A percentile compares a stretch with the other conserved stretches of the same genome.
Evolutionary conservation across 2,329 filamentous ascomycete genomes (phyloP).

Genomic region (Trichoderma pleuroti): DNA sequence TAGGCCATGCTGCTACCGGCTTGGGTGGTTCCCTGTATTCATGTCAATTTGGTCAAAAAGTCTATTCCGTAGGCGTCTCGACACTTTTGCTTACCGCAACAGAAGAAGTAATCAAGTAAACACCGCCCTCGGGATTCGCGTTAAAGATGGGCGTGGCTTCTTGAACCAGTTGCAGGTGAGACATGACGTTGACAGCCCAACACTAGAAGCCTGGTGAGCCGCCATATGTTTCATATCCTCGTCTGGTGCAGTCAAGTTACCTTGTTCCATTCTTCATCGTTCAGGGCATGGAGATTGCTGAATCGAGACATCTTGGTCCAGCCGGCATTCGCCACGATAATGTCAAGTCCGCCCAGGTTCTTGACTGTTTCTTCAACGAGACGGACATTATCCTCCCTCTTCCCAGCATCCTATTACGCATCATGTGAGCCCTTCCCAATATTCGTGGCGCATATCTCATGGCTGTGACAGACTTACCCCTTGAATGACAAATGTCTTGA

Average conservation of each 20-base stretch:
- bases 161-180: constrained; percentile 12
- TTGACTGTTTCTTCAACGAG: constrained; percentile 6
- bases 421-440: neutral
- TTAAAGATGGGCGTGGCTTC: constrained; percentile 15
- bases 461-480: neutral
- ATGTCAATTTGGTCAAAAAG: too few relatives aligned
- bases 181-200: constrained; percentile 15
- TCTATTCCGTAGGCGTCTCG: neutral
- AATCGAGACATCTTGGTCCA: constrained; percentile 13
- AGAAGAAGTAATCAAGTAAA: constrained; percentile 13
- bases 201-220: neutral
- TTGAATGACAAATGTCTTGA: neutral
- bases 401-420: neutral
- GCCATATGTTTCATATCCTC: too few relatives aligned
- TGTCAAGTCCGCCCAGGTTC: constrained; percentile 3
- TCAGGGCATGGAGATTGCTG: constrained; percentile 1
- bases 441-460: neutral
- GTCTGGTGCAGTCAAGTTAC: neutral
- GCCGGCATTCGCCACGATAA: constrained; percentile 14
- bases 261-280: constrained; percentile 15
- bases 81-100: neutral
- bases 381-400: constrained; percentile 9
- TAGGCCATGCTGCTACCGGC: constrained; percentile 14
- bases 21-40: neutral
- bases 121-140: constrained; percentile 7